Evolutionary conservation across 148 eudicot genomes (phyloP).

Genomic region (Drosera capensis): DNA sequence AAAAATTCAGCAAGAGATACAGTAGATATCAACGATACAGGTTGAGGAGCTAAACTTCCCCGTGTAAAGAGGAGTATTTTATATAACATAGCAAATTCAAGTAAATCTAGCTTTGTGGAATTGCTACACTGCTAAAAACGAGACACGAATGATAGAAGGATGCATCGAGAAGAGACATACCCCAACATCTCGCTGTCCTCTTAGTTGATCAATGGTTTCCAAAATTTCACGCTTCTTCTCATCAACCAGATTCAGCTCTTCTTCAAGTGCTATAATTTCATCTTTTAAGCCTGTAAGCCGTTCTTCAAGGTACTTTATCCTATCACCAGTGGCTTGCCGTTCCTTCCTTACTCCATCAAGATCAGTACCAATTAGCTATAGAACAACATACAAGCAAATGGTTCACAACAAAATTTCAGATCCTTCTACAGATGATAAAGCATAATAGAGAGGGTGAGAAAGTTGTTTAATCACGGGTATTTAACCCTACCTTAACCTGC

Average conservation of each 20-base stretch:
- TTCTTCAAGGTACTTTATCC: slow-evolving; percentile 29
- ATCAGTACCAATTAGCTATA: slow-evolving; percentile 57
- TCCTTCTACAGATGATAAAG: neutral
- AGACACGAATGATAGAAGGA: no score
- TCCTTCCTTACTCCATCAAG: slow-evolving; percentile 71
- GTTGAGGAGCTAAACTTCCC: no score
- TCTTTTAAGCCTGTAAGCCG: slow-evolving; percentile 22
- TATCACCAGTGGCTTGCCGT: slow-evolving; percentile 26
- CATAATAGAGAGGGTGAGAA: neutral
- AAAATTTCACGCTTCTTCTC: slow-evolving; percentile 24
- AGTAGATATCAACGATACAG: no score
- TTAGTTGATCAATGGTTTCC: slow-evolving; percentile 21
- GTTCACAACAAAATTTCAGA: neutral
- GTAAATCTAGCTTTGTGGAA: no score
- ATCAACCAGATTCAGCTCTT: slow-evolving; percentile 19
- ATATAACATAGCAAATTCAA: no score
- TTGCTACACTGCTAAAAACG: no score
- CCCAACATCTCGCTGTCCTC: slow-evolving; percentile 31
- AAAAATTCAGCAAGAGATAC: no score
- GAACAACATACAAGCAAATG: slow-evolving; percentile 1
- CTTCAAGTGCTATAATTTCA: slow-evolving; percentile 25
- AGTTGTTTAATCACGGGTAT: neutral
- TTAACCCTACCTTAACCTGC: slow-evolving; percentile 70
- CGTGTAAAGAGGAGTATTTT: no score
- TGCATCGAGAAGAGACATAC: no score